These are phyloP conservation scores for Ustilago hordei DNA, from an alignment of 1,284 basidiomycete genomes.

Conservation along the genomic window DNA sequence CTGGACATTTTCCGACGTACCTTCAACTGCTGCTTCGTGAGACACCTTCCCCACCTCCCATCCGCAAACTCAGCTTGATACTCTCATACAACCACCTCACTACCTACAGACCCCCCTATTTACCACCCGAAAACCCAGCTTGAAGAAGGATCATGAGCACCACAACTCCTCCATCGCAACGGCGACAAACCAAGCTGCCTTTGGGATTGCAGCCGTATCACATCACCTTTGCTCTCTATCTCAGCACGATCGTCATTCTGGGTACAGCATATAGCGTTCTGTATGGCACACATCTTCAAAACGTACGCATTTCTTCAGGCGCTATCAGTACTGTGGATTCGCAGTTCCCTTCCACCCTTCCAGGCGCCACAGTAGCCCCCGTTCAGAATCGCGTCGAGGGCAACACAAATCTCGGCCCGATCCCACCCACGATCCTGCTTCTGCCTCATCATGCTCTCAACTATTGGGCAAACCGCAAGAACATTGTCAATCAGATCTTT, in stretches of 20 bases:
- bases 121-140: neutral
- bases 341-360: constrained; percentile 27
- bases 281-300: constrained; percentile 71
- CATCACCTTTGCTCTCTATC: constrained; percentile 46
- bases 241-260: constrained; percentile 72
- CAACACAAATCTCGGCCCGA: constrained; percentile 74
- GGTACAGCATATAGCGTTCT: constrained; percentile 75
- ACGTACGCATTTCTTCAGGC: constrained; percentile 62
- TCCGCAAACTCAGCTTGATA: neutral
- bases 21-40: neutral
- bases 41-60: constrained; percentile 1
- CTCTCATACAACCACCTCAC: neutral
- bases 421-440: constrained; percentile 74
- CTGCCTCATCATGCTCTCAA: constrained; percentile 37
- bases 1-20: no score
- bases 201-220: constrained; percentile 48
- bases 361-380: constrained; percentile 38
- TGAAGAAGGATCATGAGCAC: constrained; percentile 16
- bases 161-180: constrained; percentile 1
- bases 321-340: constrained; percentile 41
- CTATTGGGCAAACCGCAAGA: constrained; percentile 78
- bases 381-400: constrained; percentile 69
- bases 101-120: neutral
- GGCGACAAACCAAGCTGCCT: constrained; percentile 30
- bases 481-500: constrained; percentile 84